Evolutionary conservation across 1,139 yeast species (phyloP), one percentile per base, ranked within the genome.

Genomic region (Pichia sp.): DNA sequence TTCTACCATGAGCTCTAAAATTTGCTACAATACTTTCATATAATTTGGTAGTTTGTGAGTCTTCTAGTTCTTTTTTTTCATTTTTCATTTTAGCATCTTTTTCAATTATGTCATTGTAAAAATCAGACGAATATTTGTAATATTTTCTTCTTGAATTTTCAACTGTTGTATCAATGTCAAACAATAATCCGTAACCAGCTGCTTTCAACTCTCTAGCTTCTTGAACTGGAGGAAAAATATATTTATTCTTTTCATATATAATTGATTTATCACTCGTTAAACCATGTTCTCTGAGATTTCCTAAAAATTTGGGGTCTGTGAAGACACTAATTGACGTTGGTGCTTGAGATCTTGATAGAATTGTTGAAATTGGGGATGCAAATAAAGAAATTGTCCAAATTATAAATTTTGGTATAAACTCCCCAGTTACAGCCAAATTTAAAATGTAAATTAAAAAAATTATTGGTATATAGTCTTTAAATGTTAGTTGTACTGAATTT

Each of bases 161-260:
- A n/a, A 13, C 14, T 7, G 31, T 3, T 3, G 6, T 9, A 54
- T 71, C 75, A 67, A 61, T 67, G 19, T 67, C 73, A 54, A 81
- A 81, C 47, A 85, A 69, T 29, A 75, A 73, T 52, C 74, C 72
- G 30, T 80, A 65, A 0, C 83, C 79, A 47, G 84, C 65, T 58
- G 81, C 82, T 58, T 76, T 77, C 55, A 86, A 71, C 33, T 76
- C 65, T 0, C 80, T 78, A 5, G 85, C 81, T 60, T 85, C 84
- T 58, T 85, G 89, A 45, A 84, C 74, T 16, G 80, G 78, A 11
- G 93, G 93, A 63, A 77, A 84, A 30, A 86, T 82, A 62, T 77
- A 75, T 48, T 74, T 73, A 19, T 80, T 74, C 18, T 70, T 67
- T 14, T 85, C 76, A 34, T 72, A 74, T 28, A 81, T 70, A 52